Percentiles rank a stretch among this genome's conserved stretches.
Conservation (phyloP, 495 filamentous ascomycete species). For the Staphylotrichum tortipilum region DNA sequence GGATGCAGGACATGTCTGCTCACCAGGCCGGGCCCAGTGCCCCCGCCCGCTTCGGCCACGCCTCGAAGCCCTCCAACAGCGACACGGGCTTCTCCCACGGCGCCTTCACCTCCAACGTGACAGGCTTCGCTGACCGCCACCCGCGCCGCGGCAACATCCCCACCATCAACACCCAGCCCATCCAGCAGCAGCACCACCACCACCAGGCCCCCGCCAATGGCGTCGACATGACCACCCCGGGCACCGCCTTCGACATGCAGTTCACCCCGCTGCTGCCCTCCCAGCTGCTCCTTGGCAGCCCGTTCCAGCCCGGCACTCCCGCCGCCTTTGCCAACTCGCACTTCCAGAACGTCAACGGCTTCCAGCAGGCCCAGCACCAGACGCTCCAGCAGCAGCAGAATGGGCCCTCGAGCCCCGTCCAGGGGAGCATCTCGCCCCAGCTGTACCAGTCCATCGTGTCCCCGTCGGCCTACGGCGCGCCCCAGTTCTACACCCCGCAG, state of each 20-base stretch:
- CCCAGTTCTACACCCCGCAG: slow-evolving; percentile 72
- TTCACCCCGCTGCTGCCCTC: slow-evolving; percentile 94
- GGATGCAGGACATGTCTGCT: slow-evolving; percentile 77
- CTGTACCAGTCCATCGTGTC: slow-evolving; percentile 71
- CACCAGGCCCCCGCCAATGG: slow-evolving; percentile 32
- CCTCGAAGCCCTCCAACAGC: slow-evolving; percentile 66
- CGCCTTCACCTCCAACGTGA: slow-evolving; percentile 74
- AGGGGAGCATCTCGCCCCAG: slow-evolving; percentile 56
- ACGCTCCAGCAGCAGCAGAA: slow-evolving; percentile 52
- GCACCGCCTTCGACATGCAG: slow-evolving; percentile 92
- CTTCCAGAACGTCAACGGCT: slow-evolving; percentile 73
- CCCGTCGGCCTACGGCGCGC: slow-evolving; percentile 61
- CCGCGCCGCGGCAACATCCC: slow-evolving; percentile 78
- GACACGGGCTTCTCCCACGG: slow-evolving; percentile 87
- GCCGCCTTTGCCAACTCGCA: slow-evolving; percentile 83
- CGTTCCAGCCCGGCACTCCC: slow-evolving; percentile 91
- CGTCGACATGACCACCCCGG: slow-evolving; percentile 76
- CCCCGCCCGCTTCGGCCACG: slow-evolving; percentile 53
- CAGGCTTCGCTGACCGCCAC: slow-evolving; percentile 74
- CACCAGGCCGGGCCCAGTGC: slow-evolving; percentile 47
- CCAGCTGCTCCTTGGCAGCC: slow-evolving; percentile 87
- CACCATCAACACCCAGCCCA: slow-evolving; percentile 75
- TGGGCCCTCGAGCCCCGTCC: slow-evolving; percentile 40
- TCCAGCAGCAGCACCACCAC: slow-evolving; percentile 39
- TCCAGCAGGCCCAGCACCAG: slow-evolving; percentile 58